Conservation (phyloP, 192 early-diverging fungal genomes). For the Backusella mclennaniae region DNA sequence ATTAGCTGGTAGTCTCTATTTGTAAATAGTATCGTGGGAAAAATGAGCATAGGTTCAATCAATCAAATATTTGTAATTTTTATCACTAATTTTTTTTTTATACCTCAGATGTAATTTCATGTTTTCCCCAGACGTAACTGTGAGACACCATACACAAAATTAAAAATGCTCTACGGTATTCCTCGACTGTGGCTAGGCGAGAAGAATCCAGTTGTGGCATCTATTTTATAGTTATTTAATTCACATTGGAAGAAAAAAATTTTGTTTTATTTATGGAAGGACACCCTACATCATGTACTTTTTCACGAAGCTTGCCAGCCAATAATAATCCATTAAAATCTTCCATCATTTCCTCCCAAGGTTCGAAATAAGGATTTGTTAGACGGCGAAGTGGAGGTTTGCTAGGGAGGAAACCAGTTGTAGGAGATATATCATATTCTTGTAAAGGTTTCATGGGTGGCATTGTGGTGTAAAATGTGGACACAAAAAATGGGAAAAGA, state of each 20-base stretch:
- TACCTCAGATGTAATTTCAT: conserved; percentile 71
- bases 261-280: not conserved
- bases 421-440: conserved; percentile 81
- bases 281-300: conserved; percentile 60
- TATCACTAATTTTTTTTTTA: conserved; percentile 11
- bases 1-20: conserved; percentile 65
- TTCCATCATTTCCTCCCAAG: conserved; percentile 86
- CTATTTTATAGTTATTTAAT: conserved; percentile 41
- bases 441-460: conserved; percentile 47
- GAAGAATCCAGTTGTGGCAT: conserved; percentile 71
- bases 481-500: not conserved
- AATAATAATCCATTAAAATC: conserved; percentile 74
- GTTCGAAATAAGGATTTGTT: conserved; percentile 74
- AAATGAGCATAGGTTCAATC: conserved; percentile 2
- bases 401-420: conserved; percentile 84
- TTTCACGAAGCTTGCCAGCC: conserved; percentile 62
- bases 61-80: not conserved
- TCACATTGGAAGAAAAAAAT: not conserved
- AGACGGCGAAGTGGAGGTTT: conserved; percentile 74
- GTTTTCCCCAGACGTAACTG: conserved; percentile 90
- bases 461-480: not conserved
- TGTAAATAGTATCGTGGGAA: conserved; percentile 12
- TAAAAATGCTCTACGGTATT: conserved; percentile 85
- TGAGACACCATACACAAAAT: conserved; percentile 88
- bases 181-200: conserved; percentile 57